Evolutionary conservation across 179 eudicot genomes (phyloP).

Genomic region (Beta corolliflora): DNA sequence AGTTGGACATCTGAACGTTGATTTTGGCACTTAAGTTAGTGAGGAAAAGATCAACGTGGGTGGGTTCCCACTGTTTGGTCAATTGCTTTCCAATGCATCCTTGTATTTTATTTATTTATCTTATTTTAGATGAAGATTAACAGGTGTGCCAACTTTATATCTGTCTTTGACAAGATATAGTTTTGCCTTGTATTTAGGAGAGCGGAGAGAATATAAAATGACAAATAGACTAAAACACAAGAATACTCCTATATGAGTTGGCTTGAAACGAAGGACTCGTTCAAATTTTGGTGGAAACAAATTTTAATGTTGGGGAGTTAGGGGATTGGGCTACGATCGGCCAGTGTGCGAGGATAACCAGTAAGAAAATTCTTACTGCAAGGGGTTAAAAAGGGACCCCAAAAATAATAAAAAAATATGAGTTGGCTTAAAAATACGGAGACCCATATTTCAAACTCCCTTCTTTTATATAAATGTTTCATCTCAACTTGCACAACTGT

Average conservation of each 20-base stretch:
- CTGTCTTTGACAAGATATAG: conserved; percentile 7
- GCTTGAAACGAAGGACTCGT: too few species aligned
- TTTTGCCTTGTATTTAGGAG: background rate
- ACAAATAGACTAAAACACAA: background rate
- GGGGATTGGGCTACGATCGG: too few species aligned
- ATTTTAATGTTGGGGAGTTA: too few species aligned
- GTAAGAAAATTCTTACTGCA: too few species aligned
- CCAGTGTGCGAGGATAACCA: too few species aligned
- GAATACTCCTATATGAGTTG: too few species aligned
- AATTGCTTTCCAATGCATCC: conserved; percentile 9
- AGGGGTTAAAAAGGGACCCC: too few species aligned
- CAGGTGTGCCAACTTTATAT: conserved; percentile 30
- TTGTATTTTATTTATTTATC: background rate
- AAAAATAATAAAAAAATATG: too few species aligned
- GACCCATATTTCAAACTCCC: too few species aligned
- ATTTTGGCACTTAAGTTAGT: background rate
- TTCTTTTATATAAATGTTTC: too few species aligned
- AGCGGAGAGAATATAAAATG: background rate
- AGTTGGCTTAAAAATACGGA: too few species aligned
- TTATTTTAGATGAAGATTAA: conserved; percentile 17
- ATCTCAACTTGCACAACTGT: too few species aligned
- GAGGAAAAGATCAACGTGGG: conserved; percentile 14
- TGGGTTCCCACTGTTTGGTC: conserved; percentile 22
- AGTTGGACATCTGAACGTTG: conserved; percentile 37
- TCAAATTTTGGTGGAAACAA: background rate